phyloP scores from a whole-genome alignment of 805 yeast genomes.

The Nakazawaea anatomiae region DNA sequence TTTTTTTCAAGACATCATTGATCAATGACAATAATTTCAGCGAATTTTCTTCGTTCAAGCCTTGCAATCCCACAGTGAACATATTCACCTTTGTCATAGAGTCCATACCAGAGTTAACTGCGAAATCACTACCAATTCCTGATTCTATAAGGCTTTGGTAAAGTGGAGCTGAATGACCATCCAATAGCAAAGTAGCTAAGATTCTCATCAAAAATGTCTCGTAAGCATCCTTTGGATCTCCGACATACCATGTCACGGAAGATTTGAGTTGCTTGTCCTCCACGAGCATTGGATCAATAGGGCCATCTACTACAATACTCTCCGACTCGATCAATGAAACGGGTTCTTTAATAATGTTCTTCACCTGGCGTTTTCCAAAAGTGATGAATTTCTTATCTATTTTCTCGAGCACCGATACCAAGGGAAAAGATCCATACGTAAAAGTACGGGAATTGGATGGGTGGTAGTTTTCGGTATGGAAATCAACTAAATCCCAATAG shows the following conservation, averaged over 20 bases:
- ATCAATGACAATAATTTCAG: conserved; percentile 48
- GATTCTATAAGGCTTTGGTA: conserved; percentile 83
- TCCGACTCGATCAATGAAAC: conserved; percentile 30
- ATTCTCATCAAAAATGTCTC: conserved; percentile 69
- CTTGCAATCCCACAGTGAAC: conserved; percentile 83
- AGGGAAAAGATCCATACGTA: conserved; percentile 78
- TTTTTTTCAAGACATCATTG: conserved; percentile 36
- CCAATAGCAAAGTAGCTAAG: conserved; percentile 65
- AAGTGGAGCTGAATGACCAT: conserved; percentile 89
- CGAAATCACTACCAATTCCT: conserved; percentile 78
- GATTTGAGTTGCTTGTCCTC: conserved; percentile 65
- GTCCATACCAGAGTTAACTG: conserved; percentile 86
- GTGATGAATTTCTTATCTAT: conserved; percentile 42
- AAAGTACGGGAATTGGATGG: conserved; percentile 86
- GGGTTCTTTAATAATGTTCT: conserved; percentile 37
- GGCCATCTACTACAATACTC: conserved; percentile 52
- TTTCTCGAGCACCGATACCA: conserved; percentile 52
- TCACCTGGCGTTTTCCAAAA: conserved; percentile 45
- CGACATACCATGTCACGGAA: conserved; percentile 86
- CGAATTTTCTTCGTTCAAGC: conserved; percentile 43
- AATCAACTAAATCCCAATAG: conserved; percentile 71
- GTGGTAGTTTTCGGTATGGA: conserved; percentile 74
- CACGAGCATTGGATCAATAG: conserved; percentile 73
- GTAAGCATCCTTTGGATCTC: conserved; percentile 62
- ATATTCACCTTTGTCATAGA: conserved; percentile 69